A percentile compares a stretch with the other conserved stretches of the same genome.
Conservation (phyloP, 2,329 filamentous ascomycete species). For the Fusarium robinianum region DNA sequence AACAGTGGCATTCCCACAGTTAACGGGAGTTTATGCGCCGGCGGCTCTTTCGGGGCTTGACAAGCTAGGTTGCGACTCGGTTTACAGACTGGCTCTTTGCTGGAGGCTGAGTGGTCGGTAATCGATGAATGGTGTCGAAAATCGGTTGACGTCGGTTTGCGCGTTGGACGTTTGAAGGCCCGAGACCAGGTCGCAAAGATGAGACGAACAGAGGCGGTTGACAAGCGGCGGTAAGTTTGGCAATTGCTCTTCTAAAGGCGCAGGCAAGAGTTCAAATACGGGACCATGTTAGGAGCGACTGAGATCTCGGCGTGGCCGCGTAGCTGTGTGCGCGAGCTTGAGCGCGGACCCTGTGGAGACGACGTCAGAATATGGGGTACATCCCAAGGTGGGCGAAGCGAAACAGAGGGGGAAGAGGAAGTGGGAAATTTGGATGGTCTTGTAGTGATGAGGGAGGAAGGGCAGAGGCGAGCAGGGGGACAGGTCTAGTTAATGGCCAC, state of each 20-base stretch:
- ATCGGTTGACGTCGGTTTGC: too few species aligned
- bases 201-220: background rate
- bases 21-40: constrained; percentile 5
- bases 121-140: background rate
- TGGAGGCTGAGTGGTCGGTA: too few species aligned
- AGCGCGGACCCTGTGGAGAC: constrained; percentile 35
- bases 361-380: constrained; percentile 35
- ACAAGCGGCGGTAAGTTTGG: too few species aligned
- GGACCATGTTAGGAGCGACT: constrained; percentile 8
- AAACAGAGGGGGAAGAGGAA: constrained; percentile 8
- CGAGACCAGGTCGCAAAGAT: too few species aligned
- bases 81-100: too few species aligned
- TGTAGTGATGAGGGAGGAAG: constrained; percentile 2
- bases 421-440: constrained; percentile 9
- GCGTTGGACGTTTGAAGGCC: too few species aligned
- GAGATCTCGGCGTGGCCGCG: constrained; percentile 16
- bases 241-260: constrained; percentile 4
- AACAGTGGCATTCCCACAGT: constrained; percentile 21
- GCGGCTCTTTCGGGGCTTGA: too few species aligned
- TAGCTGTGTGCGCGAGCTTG: constrained; percentile 16
- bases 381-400: constrained; percentile 17
- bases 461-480: constrained; percentile 10
- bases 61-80: too few species aligned
- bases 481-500: constrained; percentile 9
- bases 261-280: constrained; percentile 11